Evolutionary conservation across 768 basidiomycete genomes (phyloP), one percentile per base, ranked within the genome.

Genomic region (Rhodosporidiobolus sp.): DNA sequence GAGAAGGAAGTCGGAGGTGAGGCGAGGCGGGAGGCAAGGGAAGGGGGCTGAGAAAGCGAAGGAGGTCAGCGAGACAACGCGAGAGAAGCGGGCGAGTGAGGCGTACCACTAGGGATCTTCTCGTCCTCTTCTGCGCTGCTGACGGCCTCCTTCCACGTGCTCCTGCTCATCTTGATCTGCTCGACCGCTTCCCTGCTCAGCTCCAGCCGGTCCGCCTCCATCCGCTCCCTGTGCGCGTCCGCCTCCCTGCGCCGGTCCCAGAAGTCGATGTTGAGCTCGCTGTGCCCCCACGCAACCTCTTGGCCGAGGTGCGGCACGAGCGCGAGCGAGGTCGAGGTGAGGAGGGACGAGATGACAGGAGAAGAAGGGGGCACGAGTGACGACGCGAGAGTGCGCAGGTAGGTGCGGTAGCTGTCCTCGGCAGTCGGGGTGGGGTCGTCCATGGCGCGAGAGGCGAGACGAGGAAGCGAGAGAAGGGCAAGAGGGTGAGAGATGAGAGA

Each of bases 211-310:
- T 53, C 66, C 49, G 28, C 34, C 38, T 28, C 26, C 43, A 4
- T 28, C 20, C 43, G 16, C 49, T n/a, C 38, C 32, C 6, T 6
- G 8, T 63, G 52, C 59, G 45, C 28, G 38, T 65, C 54, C 20
- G 6, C 2, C 43, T 22, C 24, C 43, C 8, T 1, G 20, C 65
- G 38, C 56, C 24, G 56, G 49, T 66, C 65, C 65, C 65, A 66
- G 57, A 66, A 66, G 30, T 66, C 65, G 49, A 66, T 38, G 19
- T 59, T 66, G 38, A 34, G 56, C 28, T 66, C 65, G 34, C 17
- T 26, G 56, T 69, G 67, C 20, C 34, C 61, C 38, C 11, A 20
- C 9, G 30, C 5, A 53, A 69, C 22, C 14, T 7, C 38, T 14
- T 43, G 10, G 50, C 30, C 14, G 28, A 3, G 17, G n/a, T 30